Conservation (phyloP, 768 basidiomycete species). For the Xerocomellus chrysenteron region DNA sequence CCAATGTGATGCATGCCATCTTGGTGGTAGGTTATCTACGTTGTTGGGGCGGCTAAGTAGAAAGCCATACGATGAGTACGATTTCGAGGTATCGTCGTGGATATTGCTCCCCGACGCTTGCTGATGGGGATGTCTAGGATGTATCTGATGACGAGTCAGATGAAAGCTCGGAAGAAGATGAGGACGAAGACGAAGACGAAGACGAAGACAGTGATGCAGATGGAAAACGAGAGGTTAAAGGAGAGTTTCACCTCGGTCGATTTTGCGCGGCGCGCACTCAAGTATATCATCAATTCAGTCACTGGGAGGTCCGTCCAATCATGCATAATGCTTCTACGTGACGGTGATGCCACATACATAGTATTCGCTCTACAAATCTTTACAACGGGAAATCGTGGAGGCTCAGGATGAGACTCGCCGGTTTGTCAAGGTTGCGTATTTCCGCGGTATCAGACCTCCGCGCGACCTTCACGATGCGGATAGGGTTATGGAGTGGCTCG, state of each 20-base stretch:
- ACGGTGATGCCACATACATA: constrained; percentile 29
- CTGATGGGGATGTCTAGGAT: constrained; percentile 13
- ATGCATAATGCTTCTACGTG: neutral
- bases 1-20: constrained; percentile 80
- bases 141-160: constrained; percentile 24
- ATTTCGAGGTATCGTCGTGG: constrained; percentile 54
- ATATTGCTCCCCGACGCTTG: neutral
- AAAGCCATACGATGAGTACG: constrained; percentile 63
- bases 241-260: constrained; percentile 66
- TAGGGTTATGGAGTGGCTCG: constrained; percentile 79
- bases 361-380: constrained; percentile 62
- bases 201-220: constrained; percentile 1
- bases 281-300: constrained; percentile 70
- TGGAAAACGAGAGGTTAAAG: constrained; percentile 13
- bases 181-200: constrained; percentile 14
- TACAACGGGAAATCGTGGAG: constrained; percentile 58
- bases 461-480: constrained; percentile 71
- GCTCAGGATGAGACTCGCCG: constrained; percentile 42
- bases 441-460: constrained; percentile 57
- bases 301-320: constrained; percentile 71
- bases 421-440: constrained; percentile 61
- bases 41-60: constrained; percentile 63
- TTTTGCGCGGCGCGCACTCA: constrained; percentile 72
- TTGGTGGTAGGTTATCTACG: constrained; percentile 68
- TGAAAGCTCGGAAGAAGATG: constrained; percentile 23